These are phyloP conservation scores for Hirsutella thompsonii DNA, from an alignment of 2,329 filamentous ascomycete genomes.

Conservation along the genomic window DNA sequence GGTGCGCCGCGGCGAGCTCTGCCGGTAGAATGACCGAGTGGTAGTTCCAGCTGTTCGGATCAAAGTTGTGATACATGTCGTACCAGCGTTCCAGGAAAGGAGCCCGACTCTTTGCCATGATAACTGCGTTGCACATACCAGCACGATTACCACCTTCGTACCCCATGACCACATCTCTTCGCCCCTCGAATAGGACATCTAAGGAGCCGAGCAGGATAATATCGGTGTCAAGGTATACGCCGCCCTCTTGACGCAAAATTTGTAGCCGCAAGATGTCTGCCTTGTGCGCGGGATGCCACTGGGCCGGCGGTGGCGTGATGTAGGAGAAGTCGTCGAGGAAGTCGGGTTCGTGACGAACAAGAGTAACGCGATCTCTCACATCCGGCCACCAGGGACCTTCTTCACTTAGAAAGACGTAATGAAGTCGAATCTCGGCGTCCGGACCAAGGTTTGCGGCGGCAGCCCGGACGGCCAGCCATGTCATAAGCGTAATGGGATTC, in stretches of 20 bases:
- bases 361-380: background rate
- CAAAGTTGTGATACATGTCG: background rate
- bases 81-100: constrained; percentile 2
- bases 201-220: background rate
- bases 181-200: background rate
- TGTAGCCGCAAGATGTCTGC: constrained; percentile 1
- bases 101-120: background rate
- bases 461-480: constrained; percentile 1
- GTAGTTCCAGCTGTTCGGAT: background rate
- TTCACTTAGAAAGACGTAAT: constrained; percentile 1
- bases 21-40: constrained; percentile 1
- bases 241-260: background rate
- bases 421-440: background rate
- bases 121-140: constrained; percentile 1
- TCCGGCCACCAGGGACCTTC: constrained; percentile 2
- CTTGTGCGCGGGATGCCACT: constrained; percentile 2
- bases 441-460: background rate
- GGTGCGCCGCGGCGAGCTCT: background rate
- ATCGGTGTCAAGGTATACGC: constrained; percentile 2
- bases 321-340: background rate
- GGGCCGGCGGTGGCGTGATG: background rate
- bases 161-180: background rate
- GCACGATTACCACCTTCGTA: constrained; percentile 1
- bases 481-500: background rate
- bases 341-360: background rate